Evolutionary conservation across 148 eudicot genomes (phyloP).

Genomic region (Chenopodium formosanum): DNA sequence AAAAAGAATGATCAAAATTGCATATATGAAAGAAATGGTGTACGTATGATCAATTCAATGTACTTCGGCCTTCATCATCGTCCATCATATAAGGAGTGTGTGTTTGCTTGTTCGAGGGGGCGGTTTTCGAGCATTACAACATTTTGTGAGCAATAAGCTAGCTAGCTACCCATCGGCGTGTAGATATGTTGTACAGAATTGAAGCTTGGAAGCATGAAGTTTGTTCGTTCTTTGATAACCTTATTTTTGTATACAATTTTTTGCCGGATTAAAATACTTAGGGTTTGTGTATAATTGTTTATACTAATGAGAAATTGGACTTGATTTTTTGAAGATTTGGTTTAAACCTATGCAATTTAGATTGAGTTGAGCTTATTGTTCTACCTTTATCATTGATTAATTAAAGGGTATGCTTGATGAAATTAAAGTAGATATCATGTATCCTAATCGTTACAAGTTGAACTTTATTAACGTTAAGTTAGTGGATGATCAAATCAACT

Average conservation of each 20-base stretch:
- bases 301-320: not conserved
- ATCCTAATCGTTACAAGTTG: not conserved
- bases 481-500: too few relatives aligned
- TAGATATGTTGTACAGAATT: not conserved
- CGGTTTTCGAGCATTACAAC: not conserved
- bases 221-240: slow-evolving; percentile 1
- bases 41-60: not conserved
- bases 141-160: not conserved
- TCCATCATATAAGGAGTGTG: not conserved
- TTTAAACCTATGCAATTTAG: not conserved
- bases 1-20: not conserved
- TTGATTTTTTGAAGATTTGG: not conserved
- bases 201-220: slow-evolving; percentile 21
- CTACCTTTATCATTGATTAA: not conserved
- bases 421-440: too few relatives aligned
- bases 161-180: not conserved
- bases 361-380: not conserved
- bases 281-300: not conserved
- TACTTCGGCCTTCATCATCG: not conserved
- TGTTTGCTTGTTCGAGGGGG: not conserved
- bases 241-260: not conserved
- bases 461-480: too few relatives aligned
- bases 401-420: not conserved
- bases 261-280: not conserved
- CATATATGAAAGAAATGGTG: not conserved